Evolutionary conservation across 108 stramenopile species (phyloP), one percentile per base, ranked within the genome.

Genomic region (Skeletonema potamos): DNA sequence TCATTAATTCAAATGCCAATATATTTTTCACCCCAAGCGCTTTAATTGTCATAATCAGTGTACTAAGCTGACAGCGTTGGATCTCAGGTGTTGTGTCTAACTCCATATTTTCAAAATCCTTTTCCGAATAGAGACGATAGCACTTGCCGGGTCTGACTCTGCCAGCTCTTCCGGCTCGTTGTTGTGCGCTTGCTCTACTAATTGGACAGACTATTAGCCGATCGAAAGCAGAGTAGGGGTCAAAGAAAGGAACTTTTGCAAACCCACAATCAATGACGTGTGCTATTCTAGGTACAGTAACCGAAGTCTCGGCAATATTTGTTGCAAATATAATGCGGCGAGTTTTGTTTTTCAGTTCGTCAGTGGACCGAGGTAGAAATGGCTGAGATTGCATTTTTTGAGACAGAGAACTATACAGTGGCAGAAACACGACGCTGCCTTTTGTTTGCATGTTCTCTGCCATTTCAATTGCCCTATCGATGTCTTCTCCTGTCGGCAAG

Each of bases 201-300:
- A 86, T 92, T 3, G 83, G 92, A 68, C 77, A 86, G 26, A 90
- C 87, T 55, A 93, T 82, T 34, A 96, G 55, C 26, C 92, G 84
- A 27, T 97, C 94, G 71, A 95, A 85, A 12, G 83, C 85, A 1
- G 84, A 85, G 46, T 66, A 66, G 1, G 94, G 89, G 74, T 96
- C 93, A 79, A 89, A 97, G 66, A 83, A 94, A 34, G 98, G 97
- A 37, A 97, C 81, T 84, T 98, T 98, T 27, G 92, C 97, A 70
- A 92, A 89, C 11, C 99, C 99, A 55, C 92, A 82, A 73, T 99
- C 99, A 56, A 99, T 80, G 12, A 99, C 98, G 73, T 84, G 89
- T 6, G 90, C 86, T 41, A 99, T 89, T 48, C 82, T 69, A 18
- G 94, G 95, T 7, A 98, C 90, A 15, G 98, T 98, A 20, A 99